Base-by-base conservation (phyloP, 1,284 basidiomycete species). In the Pascua sp. region DNA sequence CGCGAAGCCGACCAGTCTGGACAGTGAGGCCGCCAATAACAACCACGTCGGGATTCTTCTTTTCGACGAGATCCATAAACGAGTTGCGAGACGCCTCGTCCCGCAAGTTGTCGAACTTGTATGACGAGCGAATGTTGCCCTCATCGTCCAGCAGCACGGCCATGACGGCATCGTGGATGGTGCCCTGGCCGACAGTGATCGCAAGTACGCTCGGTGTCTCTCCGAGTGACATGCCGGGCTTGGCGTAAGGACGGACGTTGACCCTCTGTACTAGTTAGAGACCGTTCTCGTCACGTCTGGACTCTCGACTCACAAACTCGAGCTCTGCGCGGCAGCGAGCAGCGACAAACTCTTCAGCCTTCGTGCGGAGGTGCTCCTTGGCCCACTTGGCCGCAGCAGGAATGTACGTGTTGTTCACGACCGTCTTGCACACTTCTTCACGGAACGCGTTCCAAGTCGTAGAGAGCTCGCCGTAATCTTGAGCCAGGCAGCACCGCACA, bases 401-500 rank as follows among this genome's bases (percentile, higher is more conserved):
- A 42, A 98, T 77, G 46, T 72, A 65, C 71, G 90, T 86, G 55
- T 88, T 84, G 46, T 89, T 84, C 36, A 96, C 77, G 4, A 88
- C 86, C 55, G 90, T 87, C 53, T 87, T 82, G 42, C 96, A 83
- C 44, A 96, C 84, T 38, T 86, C 84, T 49, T 84, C 81, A 48
- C 96, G 85, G 66, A 95, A 85, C 51, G 85, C 87, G 72, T 98
- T 98, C 96, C 96, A 99, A n/a, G 86, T 84, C 62, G 86, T 85
- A 1, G 90, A 87, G 9, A 87, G 83, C 59, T 94, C 90, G 56
- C 88, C 89, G 69, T 89, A 89, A 56, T 86, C 88, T 68, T 92
- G 90, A 9, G 91, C 92, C 42, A 85, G 82, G 73, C 92, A 93
- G 8, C 90, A 89, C 59, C 89, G 85, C 52, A 83, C 83, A n/a